These are phyloP conservation scores for Candida stauntonica DNA, from an alignment of 805 yeast genomes.

Conservation along the genomic window DNA sequence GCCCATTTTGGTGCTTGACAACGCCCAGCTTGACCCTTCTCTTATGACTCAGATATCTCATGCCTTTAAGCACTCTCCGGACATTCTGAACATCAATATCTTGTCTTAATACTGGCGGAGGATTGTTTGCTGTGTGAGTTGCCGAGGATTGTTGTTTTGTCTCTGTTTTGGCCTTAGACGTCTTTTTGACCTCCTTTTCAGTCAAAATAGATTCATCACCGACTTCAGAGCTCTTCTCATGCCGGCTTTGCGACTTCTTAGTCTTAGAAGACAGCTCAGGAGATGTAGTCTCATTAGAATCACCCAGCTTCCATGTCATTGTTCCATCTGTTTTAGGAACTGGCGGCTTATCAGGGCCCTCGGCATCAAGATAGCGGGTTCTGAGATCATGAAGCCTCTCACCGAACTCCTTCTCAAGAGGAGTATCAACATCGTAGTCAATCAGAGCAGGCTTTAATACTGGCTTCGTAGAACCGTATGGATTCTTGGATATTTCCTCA, in stretches of 20 bases:
- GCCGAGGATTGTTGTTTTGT: neutral
- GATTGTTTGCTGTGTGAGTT: constrained; percentile 1
- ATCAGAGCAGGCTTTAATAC: constrained; percentile 23
- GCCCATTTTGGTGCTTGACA: constrained; percentile 16
- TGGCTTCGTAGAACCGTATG: constrained; percentile 49
- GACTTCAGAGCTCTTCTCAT: neutral
- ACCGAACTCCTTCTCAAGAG: constrained; percentile 40
- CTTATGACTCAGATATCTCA: constrained; percentile 9
- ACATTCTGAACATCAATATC: constrained; percentile 26
- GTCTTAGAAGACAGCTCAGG: no score
- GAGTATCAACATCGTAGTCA: constrained; percentile 39
- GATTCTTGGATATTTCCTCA: constrained; percentile 48
- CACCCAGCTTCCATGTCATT: constrained; percentile 7
- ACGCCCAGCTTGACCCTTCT: constrained; percentile 19
- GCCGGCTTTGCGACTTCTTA: neutral
- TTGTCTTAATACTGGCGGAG: constrained; percentile 18
- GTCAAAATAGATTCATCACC: neutral
- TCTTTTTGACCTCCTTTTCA: constrained; percentile 1
- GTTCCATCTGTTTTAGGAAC: constrained; percentile 2
- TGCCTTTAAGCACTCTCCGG: constrained; percentile 11
- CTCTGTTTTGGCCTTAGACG: neutral
- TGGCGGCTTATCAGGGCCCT: constrained; percentile 9
- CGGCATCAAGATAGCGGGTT: constrained; percentile 30
- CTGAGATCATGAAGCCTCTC: constrained; percentile 36
- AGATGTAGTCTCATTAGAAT: neutral